Base-by-base conservation (phyloP, 345 rosid species). In the Excoecaria agallocha region DNA sequence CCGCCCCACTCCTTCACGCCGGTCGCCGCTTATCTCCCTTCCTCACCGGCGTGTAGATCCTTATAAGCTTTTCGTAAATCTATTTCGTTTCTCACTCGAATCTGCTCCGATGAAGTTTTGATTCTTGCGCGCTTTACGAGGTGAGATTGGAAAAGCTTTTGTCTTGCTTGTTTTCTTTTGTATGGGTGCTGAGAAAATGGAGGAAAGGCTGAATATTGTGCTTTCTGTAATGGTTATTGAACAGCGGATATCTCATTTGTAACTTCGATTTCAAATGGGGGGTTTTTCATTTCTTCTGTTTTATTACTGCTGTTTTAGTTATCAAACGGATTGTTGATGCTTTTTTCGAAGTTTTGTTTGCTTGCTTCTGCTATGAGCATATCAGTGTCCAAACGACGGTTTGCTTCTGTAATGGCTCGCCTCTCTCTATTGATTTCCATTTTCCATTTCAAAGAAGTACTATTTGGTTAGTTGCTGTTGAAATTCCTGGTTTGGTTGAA, bases 51-150 rank as follows among this genome's bases (percentile, higher is more conserved):
- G n/a, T 2, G 30, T 80, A 84, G 83, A 86, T 82, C 84, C 74
- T 74, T 73, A 66, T n/a, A n/a, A n/a, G 51, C 59, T 49, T 19
- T 60, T 64, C 48, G 54, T 61, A 22, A 24, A 19, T 65, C 50
- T 64, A 13, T 2, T 12, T 61, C 6, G 6, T 0, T 25, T 38
- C 8, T 58, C 6, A 58, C 35, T 24, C 50, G 11, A 16, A 39
- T 73, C 68, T 46, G 51, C 17, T 16, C 43, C 17, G 19, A 84
- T 91, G 91, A 82, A 74, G 64, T 54, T 78, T 58, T 91, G 86
- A 89, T 81, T 81, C 5, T 48, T 52, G 63, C 78, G 3, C 80
- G 76, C 71, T 51, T 81, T 38, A 22, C 82, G 66, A 85, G 86
- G 87, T 85, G 39, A 77, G 78, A 30, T 24, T 8, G 39, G 20